Evolutionary conservation across 2,329 filamentous ascomycete genomes (phyloP), one percentile per base, ranked within the genome.

Genomic region (Trichoderma guizhouense): DNA sequence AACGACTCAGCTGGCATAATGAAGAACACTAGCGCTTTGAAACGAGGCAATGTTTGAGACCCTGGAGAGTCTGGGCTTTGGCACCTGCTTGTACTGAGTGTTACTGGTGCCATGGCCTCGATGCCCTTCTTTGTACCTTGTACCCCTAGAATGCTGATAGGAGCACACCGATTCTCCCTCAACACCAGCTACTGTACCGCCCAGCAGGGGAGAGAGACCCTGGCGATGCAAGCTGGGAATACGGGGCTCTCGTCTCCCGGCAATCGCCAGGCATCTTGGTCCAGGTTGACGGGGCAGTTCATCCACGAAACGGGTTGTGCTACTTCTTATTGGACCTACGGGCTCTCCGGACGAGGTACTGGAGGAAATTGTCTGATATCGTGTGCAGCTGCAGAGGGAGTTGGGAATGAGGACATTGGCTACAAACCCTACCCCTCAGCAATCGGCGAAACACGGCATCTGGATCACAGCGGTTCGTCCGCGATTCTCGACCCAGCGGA

Each of bases 181-280:
- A 47, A 26, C 26, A 60, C 65, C 65, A 32, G 65, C 53, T 69
- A 18, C 39, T 8, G 34, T 39, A 21, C 66, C 24, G 21, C 26
- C 66, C 55, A 58, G 28, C 55, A 69, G 57, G 66, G 39, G 66
- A 39, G 28, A 60, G 36, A 53, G 39, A 60, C 57, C 66, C 66
- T 21, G 57, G 57, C 18, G 66, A 69, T 69, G 66, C 26, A 39
- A 69, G 57, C 66, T 61, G 66, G 66, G 66, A 61, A 28, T 61
- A 53, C 26, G 53, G 57, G 36, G 24, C 21, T 21, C 57, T 69
- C 57, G 66, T 47, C 57, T 61, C 39, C 43, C 66, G 66, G 66
- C 66, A 53, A 69, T 69, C 66, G 66, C 57, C 24, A 60, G 53
- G 36, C 65, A 60, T 43, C 36, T 34, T 43, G 26, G 34, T 43